Percentiles rank a stretch among this genome's conserved stretches.
Evolutionary conservation across 2,329 filamentous ascomycete species (phyloP).

Genomic region (Neofusicoccum umdonicola): DNA sequence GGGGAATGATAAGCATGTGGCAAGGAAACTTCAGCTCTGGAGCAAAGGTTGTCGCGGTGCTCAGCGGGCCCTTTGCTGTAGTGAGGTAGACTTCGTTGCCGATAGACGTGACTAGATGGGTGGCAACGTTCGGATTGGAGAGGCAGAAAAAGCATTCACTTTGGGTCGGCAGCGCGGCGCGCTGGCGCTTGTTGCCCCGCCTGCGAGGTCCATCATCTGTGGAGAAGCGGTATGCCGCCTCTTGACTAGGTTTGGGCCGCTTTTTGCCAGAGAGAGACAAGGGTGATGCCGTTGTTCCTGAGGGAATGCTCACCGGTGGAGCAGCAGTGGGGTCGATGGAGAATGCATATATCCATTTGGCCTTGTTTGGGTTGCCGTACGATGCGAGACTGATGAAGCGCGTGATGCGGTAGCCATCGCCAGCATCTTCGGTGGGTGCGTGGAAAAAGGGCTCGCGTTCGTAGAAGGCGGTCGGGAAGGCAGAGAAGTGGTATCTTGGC

Average conservation of each 20-base stretch:
- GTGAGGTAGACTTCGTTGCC: constrained; percentile 86
- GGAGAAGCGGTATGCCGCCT: constrained; percentile 34
- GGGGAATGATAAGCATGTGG: constrained; percentile 88
- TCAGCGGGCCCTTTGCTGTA: constrained; percentile 85
- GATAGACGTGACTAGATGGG: constrained; percentile 87
- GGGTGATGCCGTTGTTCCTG: constrained; percentile 73
- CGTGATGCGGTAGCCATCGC: constrained; percentile 63
- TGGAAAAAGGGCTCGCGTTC: constrained; percentile 94
- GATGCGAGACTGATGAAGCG: constrained; percentile 87
- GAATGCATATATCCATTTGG: constrained; percentile 75
- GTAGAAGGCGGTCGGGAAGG: constrained; percentile 70
- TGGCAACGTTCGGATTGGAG: constrained; percentile 77
- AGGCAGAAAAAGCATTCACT: constrained; percentile 94
- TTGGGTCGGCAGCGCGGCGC: constrained; percentile 48
- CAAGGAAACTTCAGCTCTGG: constrained; percentile 71
- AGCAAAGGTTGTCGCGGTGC: constrained; percentile 65
- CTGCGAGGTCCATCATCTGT: constrained; percentile 36
- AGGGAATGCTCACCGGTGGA: constrained; percentile 59
- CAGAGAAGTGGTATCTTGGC: constrained; percentile 87
- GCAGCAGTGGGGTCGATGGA: constrained; percentile 63
- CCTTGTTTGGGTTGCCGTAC: constrained; percentile 71
- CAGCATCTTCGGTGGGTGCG: constrained; percentile 46
- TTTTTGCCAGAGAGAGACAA: constrained; percentile 61
- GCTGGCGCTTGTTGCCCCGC: constrained; percentile 38
- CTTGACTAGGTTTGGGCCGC: constrained; percentile 43